These are phyloP conservation scores for Gossypium gossypioides DNA, from an alignment of 441 rosid genomes.

Conservation along the genomic window DNA sequence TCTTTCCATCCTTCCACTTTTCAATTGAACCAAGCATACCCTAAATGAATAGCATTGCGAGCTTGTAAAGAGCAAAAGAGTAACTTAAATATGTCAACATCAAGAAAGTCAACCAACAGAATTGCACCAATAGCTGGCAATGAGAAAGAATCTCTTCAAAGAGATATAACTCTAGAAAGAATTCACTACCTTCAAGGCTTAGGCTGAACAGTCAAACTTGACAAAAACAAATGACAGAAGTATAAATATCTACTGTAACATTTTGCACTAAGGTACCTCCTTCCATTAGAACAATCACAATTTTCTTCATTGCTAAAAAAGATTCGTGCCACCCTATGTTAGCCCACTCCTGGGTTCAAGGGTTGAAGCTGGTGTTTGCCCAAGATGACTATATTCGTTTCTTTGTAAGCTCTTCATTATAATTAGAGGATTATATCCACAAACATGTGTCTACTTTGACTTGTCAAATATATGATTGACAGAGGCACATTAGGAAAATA, in stretches of 20 bases:
- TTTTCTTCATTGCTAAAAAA: not conserved
- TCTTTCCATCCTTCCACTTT: not conserved
- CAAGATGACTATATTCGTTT: not conserved
- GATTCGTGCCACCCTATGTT: not conserved
- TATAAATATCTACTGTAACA: not conserved
- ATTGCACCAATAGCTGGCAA: not conserved
- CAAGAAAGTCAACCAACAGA: not conserved
- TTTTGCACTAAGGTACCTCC: slow-evolving; percentile 4
- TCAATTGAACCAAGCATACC: not conserved
- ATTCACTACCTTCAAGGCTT: not conserved
- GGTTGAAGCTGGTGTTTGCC: not conserved
- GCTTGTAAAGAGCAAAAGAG: not conserved
- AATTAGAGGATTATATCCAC: not conserved
- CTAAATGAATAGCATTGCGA: not conserved
- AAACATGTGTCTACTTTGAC: not conserved
- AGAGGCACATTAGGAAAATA: not conserved
- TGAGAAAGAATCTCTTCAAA: not conserved
- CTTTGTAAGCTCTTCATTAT: not conserved
- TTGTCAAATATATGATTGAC: not conserved
- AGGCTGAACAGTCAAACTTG: not conserved
- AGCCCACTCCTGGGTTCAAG: not conserved
- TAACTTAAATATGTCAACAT: not conserved
- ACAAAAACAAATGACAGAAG: not conserved
- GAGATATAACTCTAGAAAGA: not conserved
- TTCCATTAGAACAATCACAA: not conserved